Conservation (phyloP, 108 stramenopile species). For the Cyclostephanos invisitatus region DNA sequence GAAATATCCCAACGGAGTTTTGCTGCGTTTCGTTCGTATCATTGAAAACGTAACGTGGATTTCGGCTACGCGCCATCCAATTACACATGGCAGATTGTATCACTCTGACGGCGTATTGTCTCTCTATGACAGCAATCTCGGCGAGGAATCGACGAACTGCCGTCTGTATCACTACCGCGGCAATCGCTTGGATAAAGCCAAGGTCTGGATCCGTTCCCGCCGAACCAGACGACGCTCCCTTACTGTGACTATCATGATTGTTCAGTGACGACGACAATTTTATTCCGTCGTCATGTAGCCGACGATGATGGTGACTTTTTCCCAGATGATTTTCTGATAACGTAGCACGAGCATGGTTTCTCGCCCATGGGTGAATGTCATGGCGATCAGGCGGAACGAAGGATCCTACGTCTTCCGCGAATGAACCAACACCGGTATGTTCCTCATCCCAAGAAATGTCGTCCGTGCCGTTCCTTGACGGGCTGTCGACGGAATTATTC, state of each 20-base stretch:
- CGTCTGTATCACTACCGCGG: constrained; percentile 82
- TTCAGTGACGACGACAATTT: constrained; percentile 9
- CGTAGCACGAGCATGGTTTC: constrained; percentile 21
- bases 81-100: constrained; percentile 36
- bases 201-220: constrained; percentile 38
- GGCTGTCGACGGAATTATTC: constrained; percentile 17
- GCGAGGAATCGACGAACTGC: constrained; percentile 68
- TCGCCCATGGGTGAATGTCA: constrained; percentile 29
- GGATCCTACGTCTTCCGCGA: constrained; percentile 27
- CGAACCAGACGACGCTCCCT: constrained; percentile 25
- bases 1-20: background rate
- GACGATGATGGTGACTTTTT: constrained; percentile 27
- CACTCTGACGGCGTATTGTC: constrained; percentile 40
- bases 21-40: background rate
- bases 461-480: constrained; percentile 12
- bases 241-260: background rate
- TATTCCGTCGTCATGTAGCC: constrained; percentile 5
- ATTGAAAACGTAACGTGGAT: constrained; percentile 10
- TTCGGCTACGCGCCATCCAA: constrained; percentile 25
- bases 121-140: constrained; percentile 44
- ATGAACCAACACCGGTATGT: constrained; percentile 30
- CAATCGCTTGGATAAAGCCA: constrained; percentile 72
- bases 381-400: constrained; percentile 30
- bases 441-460: constrained; percentile 36
- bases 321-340: constrained; percentile 28